Conservation (phyloP, 192 early-diverging fungal species). For the Gonapodya sp. region DNA sequence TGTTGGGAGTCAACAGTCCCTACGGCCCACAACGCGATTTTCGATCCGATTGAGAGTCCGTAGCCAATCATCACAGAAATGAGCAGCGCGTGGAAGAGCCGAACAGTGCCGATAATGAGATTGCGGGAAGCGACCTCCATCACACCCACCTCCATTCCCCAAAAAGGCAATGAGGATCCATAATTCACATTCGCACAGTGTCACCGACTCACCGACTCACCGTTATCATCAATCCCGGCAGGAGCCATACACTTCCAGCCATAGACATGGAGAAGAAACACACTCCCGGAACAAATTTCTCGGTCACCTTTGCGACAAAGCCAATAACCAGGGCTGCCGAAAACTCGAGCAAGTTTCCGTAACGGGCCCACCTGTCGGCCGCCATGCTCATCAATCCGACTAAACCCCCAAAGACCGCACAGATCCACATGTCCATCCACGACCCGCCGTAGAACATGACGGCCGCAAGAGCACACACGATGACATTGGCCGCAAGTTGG, state of each 20-base stretch:
- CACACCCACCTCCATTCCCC: constrained; percentile 13
- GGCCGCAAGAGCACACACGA: constrained; percentile 47
- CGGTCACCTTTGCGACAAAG: not conserved
- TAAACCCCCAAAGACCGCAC: not conserved
- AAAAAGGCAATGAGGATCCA: not conserved
- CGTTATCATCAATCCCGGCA: not conserved
- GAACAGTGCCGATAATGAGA: constrained; percentile 20
- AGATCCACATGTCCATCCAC: constrained; percentile 37
- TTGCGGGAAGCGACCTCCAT: constrained; percentile 26
- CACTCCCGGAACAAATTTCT: not conserved
- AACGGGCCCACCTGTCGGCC: not conserved
- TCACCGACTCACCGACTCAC: not conserved
- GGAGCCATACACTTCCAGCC: not conserved
- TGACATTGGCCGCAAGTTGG: constrained; percentile 40
- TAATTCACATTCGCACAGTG: not conserved
- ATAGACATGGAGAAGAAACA: not conserved
- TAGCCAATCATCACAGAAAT: constrained; percentile 29
- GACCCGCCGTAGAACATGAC: constrained; percentile 60
- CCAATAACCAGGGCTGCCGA: not conserved
- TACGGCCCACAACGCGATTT: constrained; percentile 4
- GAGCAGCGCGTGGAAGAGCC: constrained; percentile 22
- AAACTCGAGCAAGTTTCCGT: not conserved
- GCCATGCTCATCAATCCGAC: not conserved
- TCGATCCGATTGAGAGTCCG: constrained; percentile 25
- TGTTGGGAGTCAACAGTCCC: not conserved